phyloP scores from a whole-genome alignment of 148 eudicot species.

The Rhododendron griersonianum region DNA sequence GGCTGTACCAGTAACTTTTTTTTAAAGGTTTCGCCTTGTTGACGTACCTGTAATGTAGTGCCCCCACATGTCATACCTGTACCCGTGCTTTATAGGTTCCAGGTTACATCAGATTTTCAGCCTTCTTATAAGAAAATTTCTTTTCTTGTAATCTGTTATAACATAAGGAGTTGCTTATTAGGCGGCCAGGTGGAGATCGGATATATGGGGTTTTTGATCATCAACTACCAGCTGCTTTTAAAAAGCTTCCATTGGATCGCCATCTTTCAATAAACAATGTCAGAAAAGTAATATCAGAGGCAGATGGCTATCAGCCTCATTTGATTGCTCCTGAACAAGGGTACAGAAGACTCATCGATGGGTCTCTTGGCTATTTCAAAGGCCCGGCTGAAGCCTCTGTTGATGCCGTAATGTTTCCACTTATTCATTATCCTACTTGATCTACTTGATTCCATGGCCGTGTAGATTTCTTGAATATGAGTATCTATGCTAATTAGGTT shows the following conservation, averaged over 20 bases:
- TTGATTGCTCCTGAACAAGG: conserved; percentile 99
- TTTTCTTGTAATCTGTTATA: not conserved
- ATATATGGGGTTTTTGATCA: conserved; percentile 96
- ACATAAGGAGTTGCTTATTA: conserved; percentile 21
- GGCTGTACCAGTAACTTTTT: not conserved
- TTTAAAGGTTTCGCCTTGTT: not conserved
- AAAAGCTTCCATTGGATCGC: conserved; percentile 97
- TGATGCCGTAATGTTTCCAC: conserved; percentile 68
- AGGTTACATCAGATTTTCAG: not conserved
- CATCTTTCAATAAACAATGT: conserved; percentile 92
- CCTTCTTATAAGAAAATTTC: not conserved
- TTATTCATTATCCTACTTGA: not conserved
- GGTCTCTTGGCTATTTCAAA: conserved; percentile 95
- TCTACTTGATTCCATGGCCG: not conserved
- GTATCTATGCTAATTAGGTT: not conserved
- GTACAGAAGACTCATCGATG: conserved; percentile 93
- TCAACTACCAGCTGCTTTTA: conserved; percentile 96
- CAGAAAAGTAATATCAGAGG: conserved; percentile 90
- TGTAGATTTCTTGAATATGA: not conserved
- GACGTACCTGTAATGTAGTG: not conserved
- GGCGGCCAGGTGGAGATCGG: conserved; percentile 97
- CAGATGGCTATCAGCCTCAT: conserved; percentile 99
- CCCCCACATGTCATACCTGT: not conserved
- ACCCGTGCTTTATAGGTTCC: not conserved
- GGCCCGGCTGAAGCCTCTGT: conserved; percentile 99